Percentiles rank a stretch among this genome's conserved stretches.
Conservation (phyloP, 2,329 filamentous ascomycete genomes). For the Stemphylium lycopersici region DNA sequence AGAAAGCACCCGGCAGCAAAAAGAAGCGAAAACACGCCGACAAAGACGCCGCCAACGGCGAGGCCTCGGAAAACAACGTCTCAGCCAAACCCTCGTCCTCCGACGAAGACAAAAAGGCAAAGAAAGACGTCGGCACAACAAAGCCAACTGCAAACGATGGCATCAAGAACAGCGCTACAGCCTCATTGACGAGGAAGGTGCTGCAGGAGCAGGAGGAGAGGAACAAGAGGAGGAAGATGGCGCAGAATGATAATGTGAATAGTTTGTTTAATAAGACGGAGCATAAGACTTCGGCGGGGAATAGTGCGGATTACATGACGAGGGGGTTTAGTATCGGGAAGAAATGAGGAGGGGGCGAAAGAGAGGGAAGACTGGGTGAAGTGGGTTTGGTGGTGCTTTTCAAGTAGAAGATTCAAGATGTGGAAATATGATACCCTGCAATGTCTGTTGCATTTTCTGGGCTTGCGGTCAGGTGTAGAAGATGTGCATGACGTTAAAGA, state of each 20-base stretch:
- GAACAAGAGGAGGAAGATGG: slow-evolving; percentile 78
- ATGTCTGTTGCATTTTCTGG: too few relatives aligned
- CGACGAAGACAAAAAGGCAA: slow-evolving; percentile 30
- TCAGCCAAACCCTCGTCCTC: slow-evolving; percentile 23
- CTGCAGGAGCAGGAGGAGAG: slow-evolving; percentile 83
- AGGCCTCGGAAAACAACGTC: slow-evolving; percentile 9
- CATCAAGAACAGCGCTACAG: slow-evolving; percentile 89
- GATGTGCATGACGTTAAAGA: too few relatives aligned
- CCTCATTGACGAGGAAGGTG: slow-evolving; percentile 83
- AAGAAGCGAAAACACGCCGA: slow-evolving; percentile 77
- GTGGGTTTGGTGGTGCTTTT: too few relatives aligned
- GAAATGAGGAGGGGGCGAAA: slow-evolving; percentile 19
- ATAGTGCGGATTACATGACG: slow-evolving; percentile 58
- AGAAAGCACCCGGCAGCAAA: slow-evolving; percentile 71
- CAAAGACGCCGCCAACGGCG: slow-evolving; percentile 49
- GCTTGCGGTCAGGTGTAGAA: too few relatives aligned
- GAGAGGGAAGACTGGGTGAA: too few relatives aligned
- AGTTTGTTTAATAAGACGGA: slow-evolving; percentile 54
- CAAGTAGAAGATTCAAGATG: too few relatives aligned
- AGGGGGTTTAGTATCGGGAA: slow-evolving; percentile 53
- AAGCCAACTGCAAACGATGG: slow-evolving; percentile 51
- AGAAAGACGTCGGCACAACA: slow-evolving; percentile 20
- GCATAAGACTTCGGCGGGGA: slow-evolving; percentile 43
- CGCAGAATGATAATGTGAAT: slow-evolving; percentile 57
- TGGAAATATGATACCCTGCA: too few relatives aligned